Percentiles rank a stretch among this genome's conserved stretches.
Evolutionary conservation across 306 rosid species (phyloP).

Genomic region (Dalbergia cochinchinensis): DNA sequence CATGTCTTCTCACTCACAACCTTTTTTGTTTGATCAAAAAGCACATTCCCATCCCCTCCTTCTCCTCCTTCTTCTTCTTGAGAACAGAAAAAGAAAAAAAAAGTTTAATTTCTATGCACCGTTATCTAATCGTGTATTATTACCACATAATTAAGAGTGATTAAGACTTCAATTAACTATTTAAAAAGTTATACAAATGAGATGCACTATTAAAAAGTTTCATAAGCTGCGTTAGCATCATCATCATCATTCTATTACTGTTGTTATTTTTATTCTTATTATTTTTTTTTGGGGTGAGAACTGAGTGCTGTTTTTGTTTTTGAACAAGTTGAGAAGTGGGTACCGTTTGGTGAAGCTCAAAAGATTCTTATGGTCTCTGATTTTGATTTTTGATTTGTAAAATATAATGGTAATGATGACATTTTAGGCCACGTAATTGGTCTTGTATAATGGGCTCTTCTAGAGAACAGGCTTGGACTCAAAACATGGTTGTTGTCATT

Average conservation of each 20-base stretch:
- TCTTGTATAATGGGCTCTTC: conserved; percentile 9
- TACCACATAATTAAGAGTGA: no score
- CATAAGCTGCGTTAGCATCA: not conserved
- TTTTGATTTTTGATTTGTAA: conserved; percentile 28
- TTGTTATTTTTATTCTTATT: not conserved
- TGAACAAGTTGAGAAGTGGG: not conserved
- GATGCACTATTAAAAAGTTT: not conserved
- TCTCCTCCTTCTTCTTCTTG: not conserved
- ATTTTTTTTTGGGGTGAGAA: conserved; percentile 2
- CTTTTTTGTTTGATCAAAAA: not conserved
- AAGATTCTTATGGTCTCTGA: conserved; percentile 1
- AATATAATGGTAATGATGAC: not conserved
- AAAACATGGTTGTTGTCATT: not conserved
- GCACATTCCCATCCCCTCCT: not conserved
- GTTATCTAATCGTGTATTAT: no score
- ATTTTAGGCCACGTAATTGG: conserved; percentile 14
- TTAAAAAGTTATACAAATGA: no score
- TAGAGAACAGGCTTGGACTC: not conserved
- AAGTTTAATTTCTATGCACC: no score
- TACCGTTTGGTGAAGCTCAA: not conserved
- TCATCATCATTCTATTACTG: not conserved
- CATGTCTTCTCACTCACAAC: conserved; percentile 1
- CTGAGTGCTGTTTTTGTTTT: not conserved
- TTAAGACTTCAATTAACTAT: no score
- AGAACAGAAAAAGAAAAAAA: not conserved